Conservation (phyloP, 306 rosid species). For the Macrotyloma uniflorum region DNA sequence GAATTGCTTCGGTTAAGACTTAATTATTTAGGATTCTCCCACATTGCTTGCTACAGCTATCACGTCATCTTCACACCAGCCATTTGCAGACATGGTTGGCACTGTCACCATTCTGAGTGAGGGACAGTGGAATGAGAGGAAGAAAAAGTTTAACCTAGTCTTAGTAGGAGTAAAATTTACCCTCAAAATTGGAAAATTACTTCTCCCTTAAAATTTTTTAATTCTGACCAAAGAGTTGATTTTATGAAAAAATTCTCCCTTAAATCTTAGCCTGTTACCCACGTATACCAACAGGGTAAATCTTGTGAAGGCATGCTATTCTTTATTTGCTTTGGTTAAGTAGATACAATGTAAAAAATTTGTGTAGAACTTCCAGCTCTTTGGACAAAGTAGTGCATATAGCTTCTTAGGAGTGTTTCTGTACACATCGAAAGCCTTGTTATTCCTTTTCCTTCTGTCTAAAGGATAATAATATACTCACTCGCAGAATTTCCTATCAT, state of each 20-base stretch:
- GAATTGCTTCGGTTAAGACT: background rate
- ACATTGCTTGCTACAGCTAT: background rate
- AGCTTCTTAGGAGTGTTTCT: slow-evolving; percentile 7
- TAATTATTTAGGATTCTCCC: background rate
- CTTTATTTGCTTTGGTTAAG: slow-evolving; percentile 20
- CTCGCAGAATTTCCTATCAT: background rate
- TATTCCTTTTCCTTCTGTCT: background rate
- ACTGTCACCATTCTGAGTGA: background rate
- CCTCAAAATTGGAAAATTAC: background rate
- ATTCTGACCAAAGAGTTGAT: background rate
- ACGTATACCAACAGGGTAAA: background rate
- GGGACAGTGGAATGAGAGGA: background rate
- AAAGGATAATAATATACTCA: background rate
- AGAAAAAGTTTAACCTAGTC: background rate
- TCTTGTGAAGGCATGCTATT: background rate
- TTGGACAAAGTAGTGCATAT: background rate
- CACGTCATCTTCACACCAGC: background rate
- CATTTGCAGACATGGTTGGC: background rate
- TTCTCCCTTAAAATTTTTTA: background rate
- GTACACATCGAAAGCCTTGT: background rate
- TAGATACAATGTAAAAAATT: background rate
- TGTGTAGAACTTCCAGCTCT: background rate
- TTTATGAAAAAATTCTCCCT: background rate
- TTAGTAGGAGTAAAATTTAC: background rate
- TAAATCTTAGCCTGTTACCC: background rate